Conservation (phyloP, 2,329 filamentous ascomycete species). For the Triangularia verruculosa region DNA sequence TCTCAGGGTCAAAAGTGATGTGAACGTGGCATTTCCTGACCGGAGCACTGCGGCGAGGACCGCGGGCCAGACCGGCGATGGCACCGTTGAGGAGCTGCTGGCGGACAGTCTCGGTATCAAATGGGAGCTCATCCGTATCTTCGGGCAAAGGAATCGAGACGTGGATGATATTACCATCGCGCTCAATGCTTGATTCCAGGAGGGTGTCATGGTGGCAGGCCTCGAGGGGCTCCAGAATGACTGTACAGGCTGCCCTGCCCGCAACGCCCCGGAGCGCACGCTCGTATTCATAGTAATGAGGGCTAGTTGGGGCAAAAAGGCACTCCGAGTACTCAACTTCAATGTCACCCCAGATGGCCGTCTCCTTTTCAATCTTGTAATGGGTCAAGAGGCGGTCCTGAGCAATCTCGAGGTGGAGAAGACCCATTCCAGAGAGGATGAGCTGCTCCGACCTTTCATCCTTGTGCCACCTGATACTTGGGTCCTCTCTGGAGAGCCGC, state of each 20-base stretch:
- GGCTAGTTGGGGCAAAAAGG: constrained; percentile 55
- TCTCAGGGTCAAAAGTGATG: constrained; percentile 63
- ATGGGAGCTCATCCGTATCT: constrained; percentile 44
- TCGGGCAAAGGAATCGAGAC: constrained; percentile 53
- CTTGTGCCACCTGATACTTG: constrained; percentile 78
- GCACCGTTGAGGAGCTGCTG: constrained; percentile 73
- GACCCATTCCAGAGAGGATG: constrained; percentile 92
- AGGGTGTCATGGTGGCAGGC: constrained; percentile 36
- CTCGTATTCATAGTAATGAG: constrained; percentile 67
- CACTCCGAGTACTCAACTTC: constrained; percentile 95
- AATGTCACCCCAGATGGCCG: constrained; percentile 70
- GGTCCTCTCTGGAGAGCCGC: constrained; percentile 84
- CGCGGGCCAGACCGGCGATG: constrained; percentile 78
- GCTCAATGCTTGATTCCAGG: constrained; percentile 44
- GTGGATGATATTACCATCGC: constrained; percentile 68
- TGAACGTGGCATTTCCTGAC: constrained; percentile 72
- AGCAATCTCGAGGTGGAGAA: constrained; percentile 91
- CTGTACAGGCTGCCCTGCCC: constrained; percentile 74
- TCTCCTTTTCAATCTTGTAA: constrained; percentile 76
- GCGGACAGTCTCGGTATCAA: constrained; percentile 50
- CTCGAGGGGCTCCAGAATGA: constrained; percentile 60
- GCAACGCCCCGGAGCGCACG: constrained; percentile 75
- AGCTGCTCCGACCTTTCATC: constrained; percentile 93
- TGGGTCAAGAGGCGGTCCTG: constrained; percentile 83
- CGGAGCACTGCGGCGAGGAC: constrained; percentile 76